These are phyloP conservation scores for Coprinopsis sp. DNA, from an alignment of 768 basidiomycete species.

Conservation along the genomic window DNA sequence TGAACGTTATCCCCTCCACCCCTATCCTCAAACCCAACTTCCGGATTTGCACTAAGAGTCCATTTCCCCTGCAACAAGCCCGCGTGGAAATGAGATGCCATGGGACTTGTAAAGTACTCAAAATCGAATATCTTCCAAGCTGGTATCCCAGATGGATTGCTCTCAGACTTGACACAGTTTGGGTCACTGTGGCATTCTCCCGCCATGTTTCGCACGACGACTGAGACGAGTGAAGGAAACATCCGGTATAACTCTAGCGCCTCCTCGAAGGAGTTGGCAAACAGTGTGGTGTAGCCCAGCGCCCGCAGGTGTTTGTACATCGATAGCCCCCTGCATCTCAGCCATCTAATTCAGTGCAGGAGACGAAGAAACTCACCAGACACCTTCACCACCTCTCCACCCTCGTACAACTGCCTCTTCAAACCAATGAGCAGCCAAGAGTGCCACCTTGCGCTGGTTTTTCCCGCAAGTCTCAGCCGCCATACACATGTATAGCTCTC, in stretches of 20 bases:
- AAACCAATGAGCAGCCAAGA: slow-evolving; percentile 27
- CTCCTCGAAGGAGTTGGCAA: slow-evolving; percentile 22
- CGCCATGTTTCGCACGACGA: slow-evolving; percentile 22
- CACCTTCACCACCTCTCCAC: slow-evolving; percentile 25
- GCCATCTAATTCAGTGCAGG: not conserved
- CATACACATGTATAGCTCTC: slow-evolving; percentile 25
- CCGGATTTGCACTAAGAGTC: slow-evolving; percentile 29
- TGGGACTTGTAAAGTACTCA: slow-evolving; percentile 21
- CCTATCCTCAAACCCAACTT: no score
- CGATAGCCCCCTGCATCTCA: slow-evolving; percentile 19
- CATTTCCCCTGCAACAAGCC: slow-evolving; percentile 23
- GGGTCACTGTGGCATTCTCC: slow-evolving; percentile 22
- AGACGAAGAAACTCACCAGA: slow-evolving; percentile 24
- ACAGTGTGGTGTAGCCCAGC: slow-evolving; percentile 24
- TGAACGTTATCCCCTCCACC: slow-evolving; percentile 18
- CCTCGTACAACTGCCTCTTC: slow-evolving; percentile 18
- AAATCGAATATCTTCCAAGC: slow-evolving; percentile 34
- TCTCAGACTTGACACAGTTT: slow-evolving; percentile 22
- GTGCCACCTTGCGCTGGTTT: slow-evolving; percentile 31
- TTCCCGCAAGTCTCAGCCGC: slow-evolving; percentile 22
- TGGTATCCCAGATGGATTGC: slow-evolving; percentile 30
- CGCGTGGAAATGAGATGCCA: slow-evolving; percentile 15
- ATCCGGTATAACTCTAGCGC: slow-evolving; percentile 26
- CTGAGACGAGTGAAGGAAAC: slow-evolving; percentile 28
- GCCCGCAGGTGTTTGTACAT: slow-evolving; percentile 22